phyloP scores from a whole-genome alignment of 2,329 filamentous ascomycete species.

The Coleophoma cylindrospora region DNA sequence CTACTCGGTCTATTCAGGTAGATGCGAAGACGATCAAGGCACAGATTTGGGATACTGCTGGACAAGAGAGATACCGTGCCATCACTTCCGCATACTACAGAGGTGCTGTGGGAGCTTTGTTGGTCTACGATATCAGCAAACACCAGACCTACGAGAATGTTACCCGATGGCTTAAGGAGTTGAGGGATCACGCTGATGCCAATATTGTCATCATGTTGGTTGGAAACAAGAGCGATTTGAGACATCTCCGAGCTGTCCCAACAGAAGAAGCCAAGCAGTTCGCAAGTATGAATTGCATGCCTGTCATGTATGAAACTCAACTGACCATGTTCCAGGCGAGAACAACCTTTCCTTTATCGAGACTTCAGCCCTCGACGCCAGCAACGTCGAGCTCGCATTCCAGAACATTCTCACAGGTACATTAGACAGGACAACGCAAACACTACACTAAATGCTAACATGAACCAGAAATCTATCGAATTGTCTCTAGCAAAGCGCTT shows the following conservation, averaged over 20 bases:
- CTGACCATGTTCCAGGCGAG: conserved; percentile 61
- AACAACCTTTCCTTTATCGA: conserved; percentile 99
- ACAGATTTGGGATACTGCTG: conserved; percentile 99
- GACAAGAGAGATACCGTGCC: conserved; percentile 97
- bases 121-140: conserved; percentile 99
- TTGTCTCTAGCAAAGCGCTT: conserved; percentile 95
- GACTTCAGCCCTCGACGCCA: conserved; percentile 96
- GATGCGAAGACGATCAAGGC: conserved; percentile 99
- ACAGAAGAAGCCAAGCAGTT: conserved; percentile 98
- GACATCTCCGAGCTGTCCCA: conserved; percentile 91
- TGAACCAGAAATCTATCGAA: conserved; percentile 89
- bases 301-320: conserved; percentile 9
- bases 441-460: not conserved
- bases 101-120: conserved; percentile 91
- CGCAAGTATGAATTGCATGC: conserved; percentile 61
- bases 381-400: conserved; percentile 98
- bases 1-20: conserved; percentile 96
- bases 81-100: conserved; percentile 99
- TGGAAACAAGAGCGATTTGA: conserved; percentile 99
- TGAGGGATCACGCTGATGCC: conserved; percentile 94
- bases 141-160: conserved; percentile 99
- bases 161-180: conserved; percentile 97
- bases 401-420: conserved; percentile 98
- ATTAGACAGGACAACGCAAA: conserved; percentile 21
- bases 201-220: conserved; percentile 99